phyloP scores from a whole-genome alignment of 1,284 basidiomycete genomes.

The Ganoderma boninense region DNA sequence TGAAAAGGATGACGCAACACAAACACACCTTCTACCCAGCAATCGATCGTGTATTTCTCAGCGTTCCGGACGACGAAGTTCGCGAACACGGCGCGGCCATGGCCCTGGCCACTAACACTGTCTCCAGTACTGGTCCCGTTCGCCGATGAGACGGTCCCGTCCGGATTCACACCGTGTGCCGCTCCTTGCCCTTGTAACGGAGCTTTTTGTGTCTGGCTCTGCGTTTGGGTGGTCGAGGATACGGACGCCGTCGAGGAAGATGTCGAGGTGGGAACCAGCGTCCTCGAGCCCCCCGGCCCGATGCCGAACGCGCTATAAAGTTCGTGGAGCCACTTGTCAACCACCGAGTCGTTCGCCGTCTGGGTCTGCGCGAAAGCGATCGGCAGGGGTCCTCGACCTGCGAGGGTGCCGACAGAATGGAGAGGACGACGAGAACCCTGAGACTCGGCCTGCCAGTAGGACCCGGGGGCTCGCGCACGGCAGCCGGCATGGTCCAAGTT shows the following conservation, averaged over 20 bases:
- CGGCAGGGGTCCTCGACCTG: background rate
- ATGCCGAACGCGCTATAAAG: background rate
- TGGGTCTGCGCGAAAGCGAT: background rate
- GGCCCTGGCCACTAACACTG: background rate
- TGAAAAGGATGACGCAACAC: background rate
- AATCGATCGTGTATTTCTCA: conserved; percentile 45
- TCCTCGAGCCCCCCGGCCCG: conserved; percentile 5
- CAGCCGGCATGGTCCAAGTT: background rate
- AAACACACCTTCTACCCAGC: conserved; percentile 48
- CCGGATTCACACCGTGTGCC: background rate
- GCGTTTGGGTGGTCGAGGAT: background rate
- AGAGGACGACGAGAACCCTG: background rate
- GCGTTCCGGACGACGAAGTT: conserved; percentile 52
- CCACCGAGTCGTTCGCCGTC: background rate
- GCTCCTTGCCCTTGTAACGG: background rate
- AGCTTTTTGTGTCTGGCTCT: background rate
- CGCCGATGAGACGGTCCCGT: background rate
- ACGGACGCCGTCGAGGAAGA: background rate
- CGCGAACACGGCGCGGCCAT: conserved; percentile 33
- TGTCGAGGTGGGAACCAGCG: background rate
- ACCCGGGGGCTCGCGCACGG: too few species aligned
- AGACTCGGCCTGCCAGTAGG: background rate
- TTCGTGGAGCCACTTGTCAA: conserved; percentile 3
- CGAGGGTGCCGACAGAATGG: background rate
- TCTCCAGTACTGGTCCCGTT: background rate